Evolutionary conservation across 2,329 filamentous ascomycete genomes (phyloP).

Genomic region (Fusarium udum): DNA sequence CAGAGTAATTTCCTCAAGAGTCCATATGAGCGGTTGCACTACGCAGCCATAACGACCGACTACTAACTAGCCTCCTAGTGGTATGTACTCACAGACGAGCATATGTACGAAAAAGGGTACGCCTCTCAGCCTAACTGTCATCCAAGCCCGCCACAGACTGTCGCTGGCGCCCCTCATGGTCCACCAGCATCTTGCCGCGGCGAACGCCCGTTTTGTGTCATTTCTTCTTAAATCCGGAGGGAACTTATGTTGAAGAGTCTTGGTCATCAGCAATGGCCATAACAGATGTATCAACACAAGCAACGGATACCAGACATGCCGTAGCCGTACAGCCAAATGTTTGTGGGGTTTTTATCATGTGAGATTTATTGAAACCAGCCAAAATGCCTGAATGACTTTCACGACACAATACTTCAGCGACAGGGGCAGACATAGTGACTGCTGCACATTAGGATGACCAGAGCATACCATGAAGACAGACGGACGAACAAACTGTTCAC

Average conservation of each 20-base stretch:
- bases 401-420: neutral
- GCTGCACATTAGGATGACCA: neutral
- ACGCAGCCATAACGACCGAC: neutral
- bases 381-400: neutral
- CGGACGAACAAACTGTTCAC: neutral
- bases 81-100: slow-evolving; percentile 4
- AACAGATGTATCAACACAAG: neutral
- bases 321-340: neutral
- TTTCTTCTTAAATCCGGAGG: slow-evolving; percentile 12
- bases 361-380: slow-evolving; percentile 6
- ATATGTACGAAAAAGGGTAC: slow-evolving; percentile 21
- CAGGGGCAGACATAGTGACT: neutral
- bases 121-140: slow-evolving; percentile 30
- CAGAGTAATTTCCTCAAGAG: slow-evolving; percentile 24
- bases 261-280: neutral
- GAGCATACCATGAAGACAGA: neutral
- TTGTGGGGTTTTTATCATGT: slow-evolving; percentile 3
- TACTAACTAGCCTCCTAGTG: slow-evolving; percentile 7
- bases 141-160: slow-evolving; percentile 29
- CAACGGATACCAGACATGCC: neutral
- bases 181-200: slow-evolving; percentile 36
- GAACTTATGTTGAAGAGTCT: slow-evolving; percentile 21
- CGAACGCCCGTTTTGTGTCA: slow-evolving; percentile 38
- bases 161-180: slow-evolving; percentile 20
- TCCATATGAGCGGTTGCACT: neutral